Base-by-base conservation (phyloP, 108 stramenopile genomes). In the Cyclostephanos invisitatus region DNA sequence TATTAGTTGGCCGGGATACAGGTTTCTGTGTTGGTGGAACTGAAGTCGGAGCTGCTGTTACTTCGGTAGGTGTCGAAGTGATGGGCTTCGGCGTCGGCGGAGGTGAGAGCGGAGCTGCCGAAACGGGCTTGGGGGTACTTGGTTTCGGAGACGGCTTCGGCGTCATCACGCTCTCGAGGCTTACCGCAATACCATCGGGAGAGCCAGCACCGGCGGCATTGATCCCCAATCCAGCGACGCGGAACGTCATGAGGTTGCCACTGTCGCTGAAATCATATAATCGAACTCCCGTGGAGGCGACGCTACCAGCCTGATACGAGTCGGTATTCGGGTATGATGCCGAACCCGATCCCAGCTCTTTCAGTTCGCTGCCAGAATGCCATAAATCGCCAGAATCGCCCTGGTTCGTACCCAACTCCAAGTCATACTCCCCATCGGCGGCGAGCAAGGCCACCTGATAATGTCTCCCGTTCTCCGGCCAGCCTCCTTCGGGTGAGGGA, bases 351-450 rank as follows among this genome's bases (percentile, higher is more conserved):
- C 25, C 62, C 57, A 80, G 67, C 38, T 74, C 70, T 48, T 56
- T 69, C 75, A 72, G 28, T 40, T 21, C 70, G 4, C 72, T 59
- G 5, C 70, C 61, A 32, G 65, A 70, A 65, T 80, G 81, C 77
- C 83, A 84, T 42, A 83, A 61, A 58, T 88, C 87, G 27, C 54
- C 62, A 2, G 40, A 51, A 74, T 89, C 85, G 29, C 87, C 87
- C 27, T 79, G 63, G 62, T 84, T 82, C 7, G 28, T 63, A 4
- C 82, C 84, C 62, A 29, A 74, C 72, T 93, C 92, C 62, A 93
- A 69, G 61, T 93, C 82, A 60, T 87, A 93, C 0, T 78, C 71
- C 2, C 92, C 92, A 70, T 93, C 92, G 3, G 89, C 88, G 46
- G 79, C 70, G 24, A 93, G 48, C 4, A 93, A 27, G 5, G 89